Base-by-base conservation (phyloP, 179 eudicot genomes). In the Silene vulgaris region DNA sequence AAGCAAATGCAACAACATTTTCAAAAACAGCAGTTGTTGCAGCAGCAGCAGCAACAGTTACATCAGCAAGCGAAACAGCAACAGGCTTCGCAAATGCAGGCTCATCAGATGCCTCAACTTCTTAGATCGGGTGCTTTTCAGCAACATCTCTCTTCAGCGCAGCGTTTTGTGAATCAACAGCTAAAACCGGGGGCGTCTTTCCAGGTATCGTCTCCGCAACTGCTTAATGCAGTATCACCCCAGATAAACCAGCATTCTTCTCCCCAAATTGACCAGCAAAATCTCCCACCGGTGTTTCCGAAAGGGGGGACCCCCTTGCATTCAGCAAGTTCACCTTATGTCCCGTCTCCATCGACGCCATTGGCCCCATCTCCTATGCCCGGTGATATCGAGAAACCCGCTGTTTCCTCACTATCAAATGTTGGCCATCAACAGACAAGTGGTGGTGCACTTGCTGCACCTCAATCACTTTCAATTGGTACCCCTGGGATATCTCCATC, bases 401-500 rank as follows among this genome's bases (percentile, higher is more conserved):
- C 88, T 69, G 80, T 85, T 84, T 87, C 94, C 6, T 86, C 91
- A 20, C 85, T 86, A 13, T 86, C 92, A 60, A 90, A 84, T 80
- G 65, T 75, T 71, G 86, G 82, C 48, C 90, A 89, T 75, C 96
- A 85, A 61, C 91, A 89, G 70, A 57, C 87, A 59, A 76, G 77
- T 79, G 86, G 65, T 82, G 59, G 59, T 52, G 78, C 84, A 72
- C 78, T 86, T 64, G 72, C 83, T 70, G 84, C 88, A 64, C 82
- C 87, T 65, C 91, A 88, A 72, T 89, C 98, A 69, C 92, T 93
- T 87, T 93, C 97, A 30, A 94, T 91, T 77, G 98, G 97, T 28
- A 94, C 98, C 77, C 98, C 98, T 79, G 98, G 98, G 40, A 90
- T 94, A 84, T 94, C 98, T 17, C 96, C 98, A 45, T 91, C 98